Conservation (phyloP, 1,139 yeast genomes). For the Nadsonia commutata region DNA sequence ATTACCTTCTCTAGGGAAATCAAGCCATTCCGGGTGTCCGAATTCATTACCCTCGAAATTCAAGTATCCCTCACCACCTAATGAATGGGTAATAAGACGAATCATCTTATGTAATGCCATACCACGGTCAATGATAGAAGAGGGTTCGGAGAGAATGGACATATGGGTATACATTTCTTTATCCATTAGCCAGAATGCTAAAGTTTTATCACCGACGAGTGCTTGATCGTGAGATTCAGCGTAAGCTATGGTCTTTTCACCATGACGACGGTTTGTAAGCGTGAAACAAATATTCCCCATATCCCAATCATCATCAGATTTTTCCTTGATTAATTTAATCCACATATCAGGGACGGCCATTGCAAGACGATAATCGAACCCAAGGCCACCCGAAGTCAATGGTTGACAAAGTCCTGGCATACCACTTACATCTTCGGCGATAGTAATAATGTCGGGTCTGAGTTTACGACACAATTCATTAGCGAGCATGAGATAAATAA, state of each 20-base stretch:
- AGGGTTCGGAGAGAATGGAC: constrained; percentile 60
- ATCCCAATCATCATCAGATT: constrained; percentile 83
- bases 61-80: constrained; percentile 93
- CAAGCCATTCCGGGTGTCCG: constrained; percentile 99
- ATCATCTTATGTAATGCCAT: constrained; percentile 82
- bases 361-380: constrained; percentile 82
- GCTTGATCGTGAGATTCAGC: constrained; percentile 98
- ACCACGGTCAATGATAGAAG: constrained; percentile 77
- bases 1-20: constrained; percentile 87
- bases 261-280: constrained; percentile 75
- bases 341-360: constrained; percentile 99
- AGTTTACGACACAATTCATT: constrained; percentile 55
- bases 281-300: constrained; percentile 67
- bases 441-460: constrained; percentile 47
- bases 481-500: constrained; percentile 76
- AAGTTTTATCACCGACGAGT: constrained; percentile 87
- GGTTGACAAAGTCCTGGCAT: constrained; percentile 90
- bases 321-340: constrained; percentile 83
- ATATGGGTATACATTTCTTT: constrained; percentile 95
- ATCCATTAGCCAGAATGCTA: constrained; percentile 98
- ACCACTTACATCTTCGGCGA: constrained; percentile 96
- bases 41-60: constrained; percentile 97
- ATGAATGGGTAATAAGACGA: constrained; percentile 65
- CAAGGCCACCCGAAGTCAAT: constrained; percentile 66
- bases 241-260: constrained; percentile 81